phyloP scores from a whole-genome alignment of 192 early-diverging fungal genomes.

The Diversispora eburnea region DNA sequence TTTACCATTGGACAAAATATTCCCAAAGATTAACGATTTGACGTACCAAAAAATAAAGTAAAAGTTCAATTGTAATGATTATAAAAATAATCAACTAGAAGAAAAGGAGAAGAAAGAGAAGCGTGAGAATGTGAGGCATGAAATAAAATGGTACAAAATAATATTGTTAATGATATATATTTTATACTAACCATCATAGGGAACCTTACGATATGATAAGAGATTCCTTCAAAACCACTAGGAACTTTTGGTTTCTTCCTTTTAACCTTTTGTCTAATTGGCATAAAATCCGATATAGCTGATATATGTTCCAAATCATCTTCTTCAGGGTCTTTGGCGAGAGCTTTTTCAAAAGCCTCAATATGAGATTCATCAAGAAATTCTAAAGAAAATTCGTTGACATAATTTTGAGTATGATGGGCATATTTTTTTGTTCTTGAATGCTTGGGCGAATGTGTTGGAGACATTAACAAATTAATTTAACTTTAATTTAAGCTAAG shows the following conservation, averaged over 20 bases:
- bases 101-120: neutral
- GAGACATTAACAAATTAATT: too few relatives aligned
- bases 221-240: constrained; percentile 38
- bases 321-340: constrained; percentile 40
- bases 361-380: constrained; percentile 51
- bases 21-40: constrained; percentile 66
- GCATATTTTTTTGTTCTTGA: neutral
- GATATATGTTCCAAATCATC: constrained; percentile 49
- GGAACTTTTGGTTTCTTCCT: constrained; percentile 31
- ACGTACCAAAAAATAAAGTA: constrained; percentile 55
- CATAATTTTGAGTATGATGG: neutral
- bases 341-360: constrained; percentile 42
- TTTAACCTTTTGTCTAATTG: constrained; percentile 37
- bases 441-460: neutral
- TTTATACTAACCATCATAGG: constrained; percentile 49
- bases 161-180: neutral
- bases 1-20: constrained; percentile 55
- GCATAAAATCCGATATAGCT: constrained; percentile 51
- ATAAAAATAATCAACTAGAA: constrained; percentile 48
- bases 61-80: constrained; percentile 59
- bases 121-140: neutral
- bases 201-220: constrained; percentile 48
- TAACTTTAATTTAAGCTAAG: too few relatives aligned
- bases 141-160: neutral
- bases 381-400: constrained; percentile 38